Percentiles rank a stretch among this genome's conserved stretches.
Evolutionary conservation across 1,284 basidiomycete genomes (phyloP).

Genomic region (Microbotryum intermedium): DNA sequence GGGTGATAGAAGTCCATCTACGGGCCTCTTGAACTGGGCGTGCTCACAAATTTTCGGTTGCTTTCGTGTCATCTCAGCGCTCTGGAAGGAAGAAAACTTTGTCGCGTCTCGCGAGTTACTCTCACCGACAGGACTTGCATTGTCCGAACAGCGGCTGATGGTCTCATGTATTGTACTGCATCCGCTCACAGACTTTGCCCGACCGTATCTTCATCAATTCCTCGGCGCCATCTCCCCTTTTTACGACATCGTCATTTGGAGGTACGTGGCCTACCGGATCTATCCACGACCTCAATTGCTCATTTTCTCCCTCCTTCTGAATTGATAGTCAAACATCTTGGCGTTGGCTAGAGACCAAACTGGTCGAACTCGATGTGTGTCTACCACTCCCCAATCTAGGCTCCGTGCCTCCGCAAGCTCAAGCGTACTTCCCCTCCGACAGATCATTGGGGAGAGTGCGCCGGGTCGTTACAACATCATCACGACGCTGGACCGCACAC

Average conservation of each 20-base stretch:
- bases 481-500: conserved; percentile 60
- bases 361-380: conserved; percentile 59
- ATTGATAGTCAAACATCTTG: conserved; percentile 61
- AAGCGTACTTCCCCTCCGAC: conserved; percentile 43
- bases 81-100: conserved; percentile 24
- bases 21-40: conserved; percentile 38
- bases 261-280: conserved; percentile 29
- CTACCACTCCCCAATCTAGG: not conserved
- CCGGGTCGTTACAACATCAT: conserved; percentile 16
- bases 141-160: conserved; percentile 66
- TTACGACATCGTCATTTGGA: conserved; percentile 83
- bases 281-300: no score
- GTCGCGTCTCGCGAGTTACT: not conserved
- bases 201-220: conserved; percentile 76
- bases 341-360: conserved; percentile 85
- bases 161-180: conserved; percentile 57
- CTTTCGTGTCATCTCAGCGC: no score
- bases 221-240: conserved; percentile 64
- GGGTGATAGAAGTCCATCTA: no score
- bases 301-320: not conserved
- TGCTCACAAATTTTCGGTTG: conserved; percentile 20
- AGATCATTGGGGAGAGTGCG: conserved; percentile 1
- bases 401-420: not conserved
- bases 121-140: conserved; percentile 16
- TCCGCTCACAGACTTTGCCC: conserved; percentile 61